These are phyloP conservation scores for Murraya paniculata DNA, from an alignment of 345 rosid species.

Conservation along the genomic window DNA sequence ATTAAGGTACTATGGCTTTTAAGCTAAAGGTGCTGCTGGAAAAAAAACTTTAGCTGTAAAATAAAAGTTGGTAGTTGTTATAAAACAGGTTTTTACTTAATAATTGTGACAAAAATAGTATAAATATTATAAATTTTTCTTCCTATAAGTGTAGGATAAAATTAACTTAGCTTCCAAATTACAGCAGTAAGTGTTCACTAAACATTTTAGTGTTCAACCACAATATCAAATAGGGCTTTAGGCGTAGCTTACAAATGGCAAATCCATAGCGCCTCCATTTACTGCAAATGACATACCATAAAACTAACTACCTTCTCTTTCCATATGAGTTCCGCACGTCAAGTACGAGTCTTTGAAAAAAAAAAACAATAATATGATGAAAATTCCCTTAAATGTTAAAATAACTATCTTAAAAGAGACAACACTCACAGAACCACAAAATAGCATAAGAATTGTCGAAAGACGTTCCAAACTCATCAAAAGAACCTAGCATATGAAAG, in stretches of 20 bases:
- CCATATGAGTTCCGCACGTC: background rate
- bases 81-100: no score
- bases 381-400: background rate
- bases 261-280: background rate
- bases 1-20: no score
- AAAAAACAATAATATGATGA: background rate
- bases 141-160: no score
- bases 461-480: background rate
- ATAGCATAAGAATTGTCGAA: background rate
- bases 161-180: no score
- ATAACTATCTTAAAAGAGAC: background rate
- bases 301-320: background rate
- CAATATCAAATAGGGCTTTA: background rate
- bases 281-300: background rate
- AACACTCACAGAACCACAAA: background rate
- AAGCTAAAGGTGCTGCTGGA: no score
- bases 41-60: no score
- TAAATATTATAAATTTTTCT: no score
- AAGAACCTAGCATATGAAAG: background rate
- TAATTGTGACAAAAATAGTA: no score
- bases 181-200: no score
- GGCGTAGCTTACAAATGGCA: background rate
- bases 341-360: background rate
- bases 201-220: no score
- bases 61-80: no score